Evolutionary conservation across 140 eudicot species (phyloP).

Genomic region (Ambrosia hybrid): DNA sequence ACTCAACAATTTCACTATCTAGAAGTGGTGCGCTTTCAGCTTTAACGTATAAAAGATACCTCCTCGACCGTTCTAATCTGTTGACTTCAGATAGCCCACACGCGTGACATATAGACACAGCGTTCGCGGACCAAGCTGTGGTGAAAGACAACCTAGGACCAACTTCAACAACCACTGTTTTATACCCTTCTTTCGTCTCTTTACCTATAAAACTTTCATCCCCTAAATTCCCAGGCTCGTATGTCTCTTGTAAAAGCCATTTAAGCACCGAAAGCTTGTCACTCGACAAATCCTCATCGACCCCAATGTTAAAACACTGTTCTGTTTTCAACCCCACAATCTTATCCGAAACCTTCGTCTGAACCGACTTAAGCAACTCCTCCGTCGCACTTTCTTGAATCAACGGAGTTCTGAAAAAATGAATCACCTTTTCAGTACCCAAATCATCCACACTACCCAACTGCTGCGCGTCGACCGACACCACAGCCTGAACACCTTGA

Average conservation of each 20-base stretch:
- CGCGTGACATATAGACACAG: slow-evolving; percentile 80
- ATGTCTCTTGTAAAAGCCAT: slow-evolving; percentile 85
- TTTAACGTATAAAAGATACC: slow-evolving; percentile 61
- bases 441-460: slow-evolving; percentile 36
- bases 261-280: slow-evolving; percentile 71
- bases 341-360: slow-evolving; percentile 61
- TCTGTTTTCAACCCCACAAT: slow-evolving; percentile 75
- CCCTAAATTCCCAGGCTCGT: slow-evolving; percentile 81
- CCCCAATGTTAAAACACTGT: slow-evolving; percentile 82
- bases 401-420: slow-evolving; percentile 74
- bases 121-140: slow-evolving; percentile 92
- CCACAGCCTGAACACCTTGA: slow-evolving; percentile 45
- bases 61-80: slow-evolving; percentile 79
- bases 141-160: slow-evolving; percentile 91
- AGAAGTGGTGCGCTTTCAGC: slow-evolving; percentile 34
- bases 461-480: slow-evolving; percentile 45
- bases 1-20: slow-evolving; percentile 71
- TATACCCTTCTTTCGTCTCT: slow-evolving; percentile 40
- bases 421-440: slow-evolving; percentile 50
- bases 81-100: slow-evolving; percentile 79
- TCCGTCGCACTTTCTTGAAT: slow-evolving; percentile 71
- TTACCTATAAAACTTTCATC: slow-evolving; percentile 57
- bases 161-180: slow-evolving; percentile 61
- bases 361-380: slow-evolving; percentile 67
- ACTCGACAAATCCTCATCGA: slow-evolving; percentile 40